A percentile compares a stretch with the other conserved stretches of the same genome.
Evolutionary conservation across 2,329 filamentous ascomycete species (phyloP).

Genomic region (Cyclaneusma minus): DNA sequence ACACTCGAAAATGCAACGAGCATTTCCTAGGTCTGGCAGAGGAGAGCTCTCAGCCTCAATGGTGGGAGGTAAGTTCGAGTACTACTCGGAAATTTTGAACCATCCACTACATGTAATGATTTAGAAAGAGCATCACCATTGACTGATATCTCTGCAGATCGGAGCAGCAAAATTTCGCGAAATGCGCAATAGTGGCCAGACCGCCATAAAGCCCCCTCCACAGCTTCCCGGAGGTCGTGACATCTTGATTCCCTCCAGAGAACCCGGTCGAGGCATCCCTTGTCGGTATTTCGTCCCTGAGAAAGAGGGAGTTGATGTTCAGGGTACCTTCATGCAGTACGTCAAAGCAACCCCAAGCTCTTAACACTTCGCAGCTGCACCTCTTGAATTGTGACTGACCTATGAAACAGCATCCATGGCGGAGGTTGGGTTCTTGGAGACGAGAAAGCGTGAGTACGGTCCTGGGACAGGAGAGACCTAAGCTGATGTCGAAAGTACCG

Average conservation of each 20-base stretch:
- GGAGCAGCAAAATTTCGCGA: conserved; percentile 36
- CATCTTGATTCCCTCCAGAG: conserved; percentile 33
- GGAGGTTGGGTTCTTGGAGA: conserved; percentile 24
- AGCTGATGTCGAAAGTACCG: conserved; percentile 9
- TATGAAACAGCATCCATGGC: conserved; percentile 42
- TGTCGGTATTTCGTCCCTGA: conserved; percentile 24
- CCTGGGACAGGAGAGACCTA: conserved; percentile 15
- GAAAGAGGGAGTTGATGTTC: conserved; percentile 30
- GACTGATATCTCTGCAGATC: conserved; percentile 20
- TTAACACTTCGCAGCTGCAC: too few species aligned
- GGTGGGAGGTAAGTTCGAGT: conserved; percentile 28
- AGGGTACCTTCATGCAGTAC: conserved; percentile 36
- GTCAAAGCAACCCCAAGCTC: too few species aligned
- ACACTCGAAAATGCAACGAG: conserved; percentile 28
- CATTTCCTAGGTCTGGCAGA: conserved; percentile 12
- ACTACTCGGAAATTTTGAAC: too few species aligned
- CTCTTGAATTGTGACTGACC: too few species aligned
- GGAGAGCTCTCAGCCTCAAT: conserved; percentile 27
- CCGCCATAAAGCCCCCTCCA: conserved; percentile 28
- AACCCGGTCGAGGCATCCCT: conserved; percentile 31
- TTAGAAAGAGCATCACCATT: not conserved
- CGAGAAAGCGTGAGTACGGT: conserved; percentile 7
- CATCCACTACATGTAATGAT: not conserved
- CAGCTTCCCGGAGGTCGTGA: conserved; percentile 30
- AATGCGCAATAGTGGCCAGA: conserved; percentile 36